These are phyloP conservation scores for Naganishia kalamii DNA, from an alignment of 768 basidiomycete genomes.

Conservation along the genomic window DNA sequence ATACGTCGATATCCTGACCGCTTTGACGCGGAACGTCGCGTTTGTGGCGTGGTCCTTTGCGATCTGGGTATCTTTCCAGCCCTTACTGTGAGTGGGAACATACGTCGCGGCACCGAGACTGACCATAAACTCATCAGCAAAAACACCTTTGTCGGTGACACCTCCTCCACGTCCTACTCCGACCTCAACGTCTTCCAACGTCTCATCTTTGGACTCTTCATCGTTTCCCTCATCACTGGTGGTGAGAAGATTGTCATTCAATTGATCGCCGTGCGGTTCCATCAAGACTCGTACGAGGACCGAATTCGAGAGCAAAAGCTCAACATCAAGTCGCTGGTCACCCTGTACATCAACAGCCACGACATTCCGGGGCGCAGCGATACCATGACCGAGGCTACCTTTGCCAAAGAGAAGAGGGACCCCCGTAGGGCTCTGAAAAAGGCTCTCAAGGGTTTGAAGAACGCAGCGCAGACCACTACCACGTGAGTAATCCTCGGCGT, in stretches of 20 bases:
- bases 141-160: conserved; percentile 29
- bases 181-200: conserved; percentile 58
- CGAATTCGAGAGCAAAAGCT: conserved; percentile 77
- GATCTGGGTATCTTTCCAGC: conserved; percentile 67
- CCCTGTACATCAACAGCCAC: conserved; percentile 69
- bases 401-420: conserved; percentile 40
- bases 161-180: conserved; percentile 34
- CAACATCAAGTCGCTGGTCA: conserved; percentile 63
- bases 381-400: conserved; percentile 53
- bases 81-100: conserved; percentile 51
- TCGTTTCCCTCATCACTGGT: conserved; percentile 64
- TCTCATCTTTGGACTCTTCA: conserved; percentile 65
- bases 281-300: conserved; percentile 73
- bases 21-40: conserved; percentile 60
- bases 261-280: conserved; percentile 56
- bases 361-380: conserved; percentile 66
- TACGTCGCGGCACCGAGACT: not conserved
- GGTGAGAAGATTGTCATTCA: conserved; percentile 83
- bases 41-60: conserved; percentile 58
- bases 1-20: conserved; percentile 73
- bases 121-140: not conserved
- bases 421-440: conserved; percentile 63
- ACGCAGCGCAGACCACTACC: conserved; percentile 73
- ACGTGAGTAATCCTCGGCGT: conserved; percentile 47
- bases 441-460: conserved; percentile 63